Evolutionary conservation across 352 stramenopile genomes (phyloP).

Genomic region (Aphanomyces astaci): DNA sequence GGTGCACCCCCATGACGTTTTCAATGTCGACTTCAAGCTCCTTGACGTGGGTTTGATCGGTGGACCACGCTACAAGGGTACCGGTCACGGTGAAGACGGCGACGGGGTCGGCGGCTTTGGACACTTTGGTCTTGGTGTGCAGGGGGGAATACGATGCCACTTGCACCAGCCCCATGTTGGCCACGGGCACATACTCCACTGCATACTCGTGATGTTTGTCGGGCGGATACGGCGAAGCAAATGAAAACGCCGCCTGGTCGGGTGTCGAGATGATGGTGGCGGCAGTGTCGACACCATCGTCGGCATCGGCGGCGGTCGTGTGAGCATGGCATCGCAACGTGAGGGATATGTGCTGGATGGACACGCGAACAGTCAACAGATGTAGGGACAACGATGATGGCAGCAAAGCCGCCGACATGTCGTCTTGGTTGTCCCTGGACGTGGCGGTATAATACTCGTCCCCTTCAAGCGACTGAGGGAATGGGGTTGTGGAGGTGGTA

Average conservation of each 20-base stretch:
- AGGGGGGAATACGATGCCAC: slow-evolving; percentile 31
- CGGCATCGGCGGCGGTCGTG: not conserved
- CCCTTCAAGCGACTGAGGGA: too few relatives aligned
- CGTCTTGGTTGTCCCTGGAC: too few relatives aligned
- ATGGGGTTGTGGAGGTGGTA: not conserved
- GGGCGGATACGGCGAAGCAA: not conserved
- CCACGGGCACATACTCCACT: slow-evolving; percentile 57
- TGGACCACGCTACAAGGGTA: slow-evolving; percentile 39
- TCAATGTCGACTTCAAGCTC: slow-evolving; percentile 73
- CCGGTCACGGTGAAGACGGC: slow-evolving; percentile 42
- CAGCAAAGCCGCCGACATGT: too few relatives aligned
- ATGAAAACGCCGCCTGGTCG: not conserved
- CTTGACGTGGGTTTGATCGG: slow-evolving; percentile 23
- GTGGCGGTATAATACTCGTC: too few relatives aligned
- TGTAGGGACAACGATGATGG: too few relatives aligned
- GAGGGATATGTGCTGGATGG: slow-evolving; percentile 14
- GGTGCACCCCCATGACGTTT: slow-evolving; percentile 37
- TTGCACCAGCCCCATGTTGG: slow-evolving; percentile 72
- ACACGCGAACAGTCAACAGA: slow-evolving; percentile 12
- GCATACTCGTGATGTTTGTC: not conserved
- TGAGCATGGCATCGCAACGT: slow-evolving; percentile 13
- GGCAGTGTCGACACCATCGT: too few relatives aligned
- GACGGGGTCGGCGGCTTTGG: slow-evolving; percentile 51
- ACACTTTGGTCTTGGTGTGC: slow-evolving; percentile 37
- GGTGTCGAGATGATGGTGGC: not conserved